Evolutionary conservation across 352 stramenopile species (phyloP).

Genomic region (Globisporangium sylvaticum): DNA sequence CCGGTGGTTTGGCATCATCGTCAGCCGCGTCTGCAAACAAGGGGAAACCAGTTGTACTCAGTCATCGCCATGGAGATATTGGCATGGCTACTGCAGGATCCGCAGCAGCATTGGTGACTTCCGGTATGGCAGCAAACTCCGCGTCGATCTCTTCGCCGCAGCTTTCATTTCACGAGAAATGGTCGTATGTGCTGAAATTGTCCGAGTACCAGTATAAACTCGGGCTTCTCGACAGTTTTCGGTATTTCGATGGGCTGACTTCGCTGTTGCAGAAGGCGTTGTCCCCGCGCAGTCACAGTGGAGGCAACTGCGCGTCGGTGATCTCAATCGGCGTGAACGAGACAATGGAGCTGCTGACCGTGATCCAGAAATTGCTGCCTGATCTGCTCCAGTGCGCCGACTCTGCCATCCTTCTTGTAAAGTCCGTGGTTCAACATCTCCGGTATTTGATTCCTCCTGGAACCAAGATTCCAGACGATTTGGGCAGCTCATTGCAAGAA

Average conservation of each 20-base stretch:
- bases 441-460: slow-evolving; percentile 68
- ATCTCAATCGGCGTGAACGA: slow-evolving; percentile 65
- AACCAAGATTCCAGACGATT: slow-evolving; percentile 31
- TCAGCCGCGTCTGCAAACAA: neutral
- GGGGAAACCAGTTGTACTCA: slow-evolving; percentile 13
- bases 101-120: slow-evolving; percentile 7
- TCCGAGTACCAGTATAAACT: slow-evolving; percentile 82
- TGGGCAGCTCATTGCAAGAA: slow-evolving; percentile 52
- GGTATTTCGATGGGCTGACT: slow-evolving; percentile 77
- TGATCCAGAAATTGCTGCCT: slow-evolving; percentile 68
- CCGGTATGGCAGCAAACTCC: slow-evolving; percentile 5
- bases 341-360: slow-evolving; percentile 67
- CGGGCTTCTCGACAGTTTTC: slow-evolving; percentile 60
- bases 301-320: slow-evolving; percentile 33
- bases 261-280: slow-evolving; percentile 78
- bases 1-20: neutral
- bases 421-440: slow-evolving; percentile 73
- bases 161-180: slow-evolving; percentile 65
- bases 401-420: slow-evolving; percentile 60
- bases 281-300: slow-evolving; percentile 37
- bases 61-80: slow-evolving; percentile 32
- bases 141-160: slow-evolving; percentile 19
- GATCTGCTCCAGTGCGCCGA: slow-evolving; percentile 63
- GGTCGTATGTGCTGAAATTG: slow-evolving; percentile 79
- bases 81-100: slow-evolving; percentile 13